These are phyloP conservation scores for Candida sojae DNA, from an alignment of 1,139 yeast genomes.

Conservation along the genomic window DNA sequence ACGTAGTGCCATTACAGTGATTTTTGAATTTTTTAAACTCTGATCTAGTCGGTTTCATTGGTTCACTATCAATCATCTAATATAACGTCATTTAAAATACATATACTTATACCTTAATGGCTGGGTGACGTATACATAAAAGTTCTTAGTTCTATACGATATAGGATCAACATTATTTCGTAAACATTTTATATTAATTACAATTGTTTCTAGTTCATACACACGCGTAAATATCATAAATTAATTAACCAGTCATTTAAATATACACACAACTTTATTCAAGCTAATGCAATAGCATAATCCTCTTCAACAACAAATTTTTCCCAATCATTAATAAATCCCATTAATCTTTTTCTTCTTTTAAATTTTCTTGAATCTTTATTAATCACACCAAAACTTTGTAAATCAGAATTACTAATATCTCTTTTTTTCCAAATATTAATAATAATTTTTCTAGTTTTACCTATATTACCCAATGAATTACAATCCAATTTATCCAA, in stretches of 20 bases:
- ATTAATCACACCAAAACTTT: constrained; percentile 18
- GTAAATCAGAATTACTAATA: constrained; percentile 22
- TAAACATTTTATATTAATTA: too few relatives aligned
- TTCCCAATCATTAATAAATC: constrained; percentile 33
- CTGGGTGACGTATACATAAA: too few relatives aligned
- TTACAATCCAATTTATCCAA: constrained; percentile 24
- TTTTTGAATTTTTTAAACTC: too few relatives aligned
- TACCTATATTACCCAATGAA: constrained; percentile 29
- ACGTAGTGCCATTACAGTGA: too few relatives aligned
- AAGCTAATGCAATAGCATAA: constrained; percentile 27
- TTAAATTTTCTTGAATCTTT: constrained; percentile 9
- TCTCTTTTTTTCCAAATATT: constrained; percentile 32
- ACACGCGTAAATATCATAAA: neutral
- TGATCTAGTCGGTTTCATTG: too few relatives aligned
- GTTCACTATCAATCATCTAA: too few relatives aligned
- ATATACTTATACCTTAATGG: too few relatives aligned
- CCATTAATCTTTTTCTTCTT: constrained; percentile 16
- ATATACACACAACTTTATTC: neutral
- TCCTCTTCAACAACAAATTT: constrained; percentile 27
- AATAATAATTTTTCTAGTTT: constrained; percentile 22
- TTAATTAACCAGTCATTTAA: too few relatives aligned
- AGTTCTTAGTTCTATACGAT: too few relatives aligned
- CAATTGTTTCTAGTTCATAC: neutral
- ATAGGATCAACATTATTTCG: too few relatives aligned
- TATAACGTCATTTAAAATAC: too few relatives aligned